These are phyloP conservation scores for Beauveria medogensis DNA, from an alignment of 2,329 filamentous ascomycete species.

Conservation along the genomic window DNA sequence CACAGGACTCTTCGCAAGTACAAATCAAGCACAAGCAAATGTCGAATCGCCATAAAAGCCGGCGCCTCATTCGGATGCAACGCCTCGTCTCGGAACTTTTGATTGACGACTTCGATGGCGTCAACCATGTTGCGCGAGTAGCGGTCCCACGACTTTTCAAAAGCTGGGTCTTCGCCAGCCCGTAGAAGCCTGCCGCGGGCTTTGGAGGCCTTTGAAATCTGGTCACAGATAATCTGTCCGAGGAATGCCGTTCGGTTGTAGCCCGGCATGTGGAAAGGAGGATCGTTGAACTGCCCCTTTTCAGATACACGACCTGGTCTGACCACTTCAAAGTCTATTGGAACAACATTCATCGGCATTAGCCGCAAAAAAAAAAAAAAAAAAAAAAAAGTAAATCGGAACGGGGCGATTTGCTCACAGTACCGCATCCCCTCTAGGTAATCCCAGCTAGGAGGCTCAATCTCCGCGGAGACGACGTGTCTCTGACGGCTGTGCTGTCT, in stretches of 20 bases:
- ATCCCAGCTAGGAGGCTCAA: neutral
- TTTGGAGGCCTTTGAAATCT: neutral
- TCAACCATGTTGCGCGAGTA: neutral
- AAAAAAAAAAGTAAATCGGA: too few species aligned
- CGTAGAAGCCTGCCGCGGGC: neutral
- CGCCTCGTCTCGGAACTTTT: neutral
- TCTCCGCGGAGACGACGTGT: neutral
- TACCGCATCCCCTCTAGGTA: neutral
- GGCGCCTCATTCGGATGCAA: neutral
- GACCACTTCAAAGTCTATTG: neutral
- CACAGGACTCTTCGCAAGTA: neutral
- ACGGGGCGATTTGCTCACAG: neutral
- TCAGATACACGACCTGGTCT: neutral
- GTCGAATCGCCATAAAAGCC: neutral
- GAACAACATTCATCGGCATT: neutral
- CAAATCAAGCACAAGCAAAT: neutral
- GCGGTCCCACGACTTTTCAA: neutral
- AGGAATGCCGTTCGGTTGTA: neutral
- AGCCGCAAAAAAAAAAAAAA: neutral
- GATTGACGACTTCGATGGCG: neutral
- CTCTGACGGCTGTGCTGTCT: neutral
- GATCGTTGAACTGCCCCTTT: neutral
- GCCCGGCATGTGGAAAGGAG: neutral
- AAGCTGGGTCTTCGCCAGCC: neutral
- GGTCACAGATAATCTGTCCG: conserved; percentile 1